Conservation (phyloP, 352 stramenopile species). For the Globisporangium paroecandrum region DNA sequence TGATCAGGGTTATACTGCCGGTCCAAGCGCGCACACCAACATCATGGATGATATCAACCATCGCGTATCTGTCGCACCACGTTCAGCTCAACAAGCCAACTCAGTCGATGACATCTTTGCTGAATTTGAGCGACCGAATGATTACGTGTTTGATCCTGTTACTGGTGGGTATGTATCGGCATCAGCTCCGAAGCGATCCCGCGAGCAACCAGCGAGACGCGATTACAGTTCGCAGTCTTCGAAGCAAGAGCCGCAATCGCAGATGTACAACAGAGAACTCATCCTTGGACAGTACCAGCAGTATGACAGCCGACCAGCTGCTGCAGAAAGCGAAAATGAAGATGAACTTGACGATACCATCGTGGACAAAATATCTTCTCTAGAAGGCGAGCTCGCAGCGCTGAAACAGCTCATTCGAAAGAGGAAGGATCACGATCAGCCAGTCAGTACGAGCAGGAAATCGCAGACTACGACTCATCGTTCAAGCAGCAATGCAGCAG, state of each 20-base stretch:
- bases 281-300: not conserved
- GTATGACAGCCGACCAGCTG: not conserved
- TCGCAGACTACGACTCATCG: not conserved
- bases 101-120: conserved; percentile 76
- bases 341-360: conserved; percentile 66
- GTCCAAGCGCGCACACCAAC: conserved; percentile 9
- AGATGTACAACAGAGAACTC: not conserved
- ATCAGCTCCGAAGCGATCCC: not conserved
- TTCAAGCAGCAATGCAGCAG: not conserved
- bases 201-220: not conserved
- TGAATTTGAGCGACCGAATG: conserved; percentile 69
- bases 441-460: conserved; percentile 6
- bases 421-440: conserved; percentile 28
- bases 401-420: conserved; percentile 67
- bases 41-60: conserved; percentile 70
- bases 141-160: conserved; percentile 68
- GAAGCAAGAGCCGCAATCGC: not conserved
- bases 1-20: not conserved
- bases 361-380: conserved; percentile 74
- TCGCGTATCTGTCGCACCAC: not conserved
- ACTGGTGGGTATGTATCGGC: conserved; percentile 56
- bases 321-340: conserved; percentile 17
- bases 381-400: conserved; percentile 60
- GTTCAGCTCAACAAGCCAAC: conserved; percentile 13
- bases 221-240: not conserved